phyloP scores from a whole-genome alignment of 768 basidiomycete genomes.

The Asterophora lycoperdoides region DNA sequence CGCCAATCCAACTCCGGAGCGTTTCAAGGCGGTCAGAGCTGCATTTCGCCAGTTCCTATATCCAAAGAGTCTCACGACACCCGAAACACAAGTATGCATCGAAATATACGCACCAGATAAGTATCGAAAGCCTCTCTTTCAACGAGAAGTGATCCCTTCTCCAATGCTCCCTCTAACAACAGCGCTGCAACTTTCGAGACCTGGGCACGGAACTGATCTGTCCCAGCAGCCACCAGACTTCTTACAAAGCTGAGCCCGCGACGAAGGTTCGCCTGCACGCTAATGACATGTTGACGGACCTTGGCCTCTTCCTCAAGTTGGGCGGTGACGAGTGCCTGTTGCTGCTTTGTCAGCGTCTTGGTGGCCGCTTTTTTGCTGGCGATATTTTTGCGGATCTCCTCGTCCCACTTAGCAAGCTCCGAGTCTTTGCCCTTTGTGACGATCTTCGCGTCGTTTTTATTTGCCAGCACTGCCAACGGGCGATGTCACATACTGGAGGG shows the following conservation, averaged over 20 bases:
- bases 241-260: conserved; percentile 70
- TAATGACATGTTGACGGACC: conserved; percentile 56
- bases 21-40: conserved; percentile 72
- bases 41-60: conserved; percentile 62
- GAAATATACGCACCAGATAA: conserved; percentile 60
- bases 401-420: conserved; percentile 93
- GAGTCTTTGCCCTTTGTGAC: conserved; percentile 79
- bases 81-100: not conserved
- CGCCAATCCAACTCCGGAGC: conserved; percentile 68
- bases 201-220: conserved; percentile 50
- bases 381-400: conserved; percentile 81
- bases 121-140: conserved; percentile 63
- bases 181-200: conserved; percentile 56
- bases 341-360: conserved; percentile 70
- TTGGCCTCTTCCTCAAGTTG: conserved; percentile 79
- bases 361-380: conserved; percentile 71
- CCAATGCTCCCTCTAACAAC: conserved; percentile 63
- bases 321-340: conserved; percentile 75
- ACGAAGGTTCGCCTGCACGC: conserved; percentile 49
- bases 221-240: conserved; percentile 50
- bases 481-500: not conserved
- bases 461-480: conserved; percentile 51
- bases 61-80: not conserved
- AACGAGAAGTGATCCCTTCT: conserved; percentile 57
- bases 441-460: conserved; percentile 46